Base-by-base conservation (phyloP, 495 filamentous ascomycete species). In the Penicillium waksmanii region DNA sequence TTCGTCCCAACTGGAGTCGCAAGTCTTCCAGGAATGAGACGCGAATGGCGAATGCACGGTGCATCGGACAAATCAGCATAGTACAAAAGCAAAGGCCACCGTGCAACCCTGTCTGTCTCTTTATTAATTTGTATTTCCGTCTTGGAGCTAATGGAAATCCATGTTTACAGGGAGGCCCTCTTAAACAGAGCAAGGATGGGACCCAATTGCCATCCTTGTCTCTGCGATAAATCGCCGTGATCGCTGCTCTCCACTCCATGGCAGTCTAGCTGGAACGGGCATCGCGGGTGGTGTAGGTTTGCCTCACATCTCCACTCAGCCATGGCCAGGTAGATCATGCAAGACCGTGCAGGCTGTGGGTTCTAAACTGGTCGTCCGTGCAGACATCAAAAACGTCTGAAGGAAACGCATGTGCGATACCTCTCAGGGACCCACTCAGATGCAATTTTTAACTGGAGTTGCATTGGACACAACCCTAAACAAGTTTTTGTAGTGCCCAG, bases 281-380 rank as follows among this genome's bases (percentile, higher is more conserved):
- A 48, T 48, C 46, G 46, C 21, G 46, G 46, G 46, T 12, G 46
- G 46, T 48, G 46, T 48, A 48, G 43, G 21, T 49, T 56, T 36
- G 27, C 42, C 49, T 53, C 43, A 13, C 11, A 47, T 48, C 33
- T 15, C 35, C 46, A 13, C 23, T 10, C 13, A 48, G 46, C 31
- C 40, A 42, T 60, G 17, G 18, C 27, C 42, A 52, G 10, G 43
- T 60, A 34, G 50, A 57, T 63, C 56, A 60, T 56, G 62, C 56
- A 54, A 35, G 53, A 60, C 56, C 25, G 23, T 10, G 23, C 10
- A 34, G n/a, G 36, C 36, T 43, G 55, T 57, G 47, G 44, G 57
- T 60, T 60, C 46, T 55, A 55, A 60, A 55, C 46, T 27, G 18
- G 54, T 53, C 54, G 57, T 64, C 55, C 57, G 63, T 68, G 63